These are phyloP conservation scores for Coniochaeta ligniaria DNA, from an alignment of 2,329 filamentous ascomycete genomes.

Conservation along the genomic window DNA sequence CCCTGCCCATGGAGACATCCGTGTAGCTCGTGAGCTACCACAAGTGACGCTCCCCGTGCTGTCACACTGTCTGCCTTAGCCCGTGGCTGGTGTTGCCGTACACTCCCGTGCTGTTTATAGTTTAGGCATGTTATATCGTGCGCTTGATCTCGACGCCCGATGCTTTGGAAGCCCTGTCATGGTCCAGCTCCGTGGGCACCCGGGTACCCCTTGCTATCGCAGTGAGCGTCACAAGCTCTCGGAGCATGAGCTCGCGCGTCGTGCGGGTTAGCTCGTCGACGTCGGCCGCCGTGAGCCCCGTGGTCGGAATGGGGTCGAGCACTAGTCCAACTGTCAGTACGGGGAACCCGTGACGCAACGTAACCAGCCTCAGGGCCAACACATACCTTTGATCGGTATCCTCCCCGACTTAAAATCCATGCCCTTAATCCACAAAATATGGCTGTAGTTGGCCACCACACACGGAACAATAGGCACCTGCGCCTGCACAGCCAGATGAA, in stretches of 20 bases:
- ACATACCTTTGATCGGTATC: constrained; percentile 68
- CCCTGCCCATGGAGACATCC: background rate
- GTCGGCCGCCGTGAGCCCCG: constrained; percentile 64
- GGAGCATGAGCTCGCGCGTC: constrained; percentile 70
- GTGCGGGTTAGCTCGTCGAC: constrained; percentile 65
- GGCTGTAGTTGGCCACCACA: constrained; percentile 72
- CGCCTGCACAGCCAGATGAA: constrained; percentile 90
- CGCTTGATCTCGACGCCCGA: constrained; percentile 21
- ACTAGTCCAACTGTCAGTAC: constrained; percentile 37
- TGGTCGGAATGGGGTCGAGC: constrained; percentile 72
- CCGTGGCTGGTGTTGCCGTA: too few relatives aligned
- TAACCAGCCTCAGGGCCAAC: background rate
- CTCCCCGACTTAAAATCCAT: constrained; percentile 59
- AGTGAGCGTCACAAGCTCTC: constrained; percentile 50
- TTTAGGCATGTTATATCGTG: background rate
- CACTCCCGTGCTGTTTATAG: too few relatives aligned
- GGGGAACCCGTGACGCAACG: background rate
- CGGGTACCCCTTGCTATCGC: constrained; percentile 38
- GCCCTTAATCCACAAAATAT: constrained; percentile 59
- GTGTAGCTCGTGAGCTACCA: background rate
- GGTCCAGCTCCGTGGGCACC: constrained; percentile 16
- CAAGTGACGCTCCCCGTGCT: background rate
- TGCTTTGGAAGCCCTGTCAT: constrained; percentile 3
- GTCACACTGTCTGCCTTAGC: too few relatives aligned
- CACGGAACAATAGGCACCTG: constrained; percentile 88